phyloP scores from a whole-genome alignment of 2,329 filamentous ascomycete species.

The Fusarium coffeatum region DNA sequence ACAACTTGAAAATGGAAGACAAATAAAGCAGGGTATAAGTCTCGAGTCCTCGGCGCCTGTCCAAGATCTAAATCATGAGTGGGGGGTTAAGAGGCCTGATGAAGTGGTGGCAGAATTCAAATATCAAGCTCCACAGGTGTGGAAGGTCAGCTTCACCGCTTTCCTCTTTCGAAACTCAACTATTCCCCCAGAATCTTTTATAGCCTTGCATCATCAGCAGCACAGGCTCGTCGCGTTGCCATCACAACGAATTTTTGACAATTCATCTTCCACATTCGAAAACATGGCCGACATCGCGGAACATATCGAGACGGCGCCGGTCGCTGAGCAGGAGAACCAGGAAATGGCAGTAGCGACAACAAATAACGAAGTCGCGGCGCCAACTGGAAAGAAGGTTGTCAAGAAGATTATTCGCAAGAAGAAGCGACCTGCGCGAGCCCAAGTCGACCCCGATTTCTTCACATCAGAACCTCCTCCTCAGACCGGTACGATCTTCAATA shows the following conservation, averaged over 20 bases:
- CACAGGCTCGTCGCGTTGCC: slow-evolving; percentile 40
- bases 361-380: slow-evolving; percentile 59
- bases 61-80: slow-evolving; percentile 44
- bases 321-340: slow-evolving; percentile 45
- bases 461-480: slow-evolving; percentile 88
- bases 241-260: slow-evolving; percentile 29
- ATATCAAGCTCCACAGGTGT: slow-evolving; percentile 31
- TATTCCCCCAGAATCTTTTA: slow-evolving; percentile 41
- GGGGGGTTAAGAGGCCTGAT: slow-evolving; percentile 46
- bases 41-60: slow-evolving; percentile 14
- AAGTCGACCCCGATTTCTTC: slow-evolving; percentile 87
- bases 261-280: slow-evolving; percentile 1
- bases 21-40: slow-evolving; percentile 26
- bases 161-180: slow-evolving; percentile 36
- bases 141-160: slow-evolving; percentile 45
- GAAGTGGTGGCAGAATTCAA: slow-evolving; percentile 45
- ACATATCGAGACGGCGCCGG: slow-evolving; percentile 44
- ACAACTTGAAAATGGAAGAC: slow-evolving; percentile 10
- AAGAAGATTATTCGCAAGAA: slow-evolving; percentile 96
- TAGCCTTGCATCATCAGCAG: slow-evolving; percentile 45
- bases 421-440: slow-evolving; percentile 86
- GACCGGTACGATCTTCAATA: slow-evolving; percentile 93
- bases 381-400: slow-evolving; percentile 68
- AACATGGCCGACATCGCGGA: slow-evolving; percentile 51
- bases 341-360: slow-evolving; percentile 53